A percentile compares a stretch with the other conserved stretches of the same genome.
Conservation (phyloP, 2,329 filamentous ascomycete genomes). For the Apiospora phragmitis region DNA sequence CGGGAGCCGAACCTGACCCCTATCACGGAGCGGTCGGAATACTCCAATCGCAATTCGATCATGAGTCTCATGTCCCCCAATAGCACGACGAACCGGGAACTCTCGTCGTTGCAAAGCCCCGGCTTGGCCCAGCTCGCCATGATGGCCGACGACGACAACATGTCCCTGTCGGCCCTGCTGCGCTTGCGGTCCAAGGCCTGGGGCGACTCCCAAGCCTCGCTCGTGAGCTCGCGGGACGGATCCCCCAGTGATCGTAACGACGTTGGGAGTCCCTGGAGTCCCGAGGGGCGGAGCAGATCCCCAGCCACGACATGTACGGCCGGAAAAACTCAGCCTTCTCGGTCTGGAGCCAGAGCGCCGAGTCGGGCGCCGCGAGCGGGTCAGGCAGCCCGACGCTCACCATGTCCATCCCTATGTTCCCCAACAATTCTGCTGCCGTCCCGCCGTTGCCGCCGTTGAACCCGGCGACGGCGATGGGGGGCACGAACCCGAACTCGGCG, state of each 20-base stretch:
- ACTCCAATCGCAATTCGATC: constrained; percentile 90
- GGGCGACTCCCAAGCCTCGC: constrained; percentile 76
- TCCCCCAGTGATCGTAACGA: constrained; percentile 41
- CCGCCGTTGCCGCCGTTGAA: constrained; percentile 18
- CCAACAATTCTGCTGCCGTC: constrained; percentile 21
- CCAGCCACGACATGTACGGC: constrained; percentile 32
- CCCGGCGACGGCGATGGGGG: constrained; percentile 19
- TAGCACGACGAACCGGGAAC: constrained; percentile 42
- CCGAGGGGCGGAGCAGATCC: constrained; percentile 20
- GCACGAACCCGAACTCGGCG: constrained; percentile 14
- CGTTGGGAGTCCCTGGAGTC: constrained; percentile 41
- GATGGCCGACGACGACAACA: constrained; percentile 66
- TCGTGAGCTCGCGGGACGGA: constrained; percentile 55
- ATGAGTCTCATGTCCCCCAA: constrained; percentile 66
- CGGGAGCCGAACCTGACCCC: constrained; percentile 92
- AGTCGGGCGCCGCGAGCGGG: constrained; percentile 47
- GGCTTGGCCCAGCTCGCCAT: constrained; percentile 76
- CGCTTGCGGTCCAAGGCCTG: constrained; percentile 75
- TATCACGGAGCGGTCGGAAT: constrained; percentile 94
- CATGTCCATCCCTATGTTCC: constrained; percentile 36
- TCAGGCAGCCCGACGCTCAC: constrained; percentile 54
- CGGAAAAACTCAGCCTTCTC: constrained; percentile 54
- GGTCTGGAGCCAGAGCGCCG: constrained; percentile 40
- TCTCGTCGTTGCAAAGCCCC: constrained; percentile 61
- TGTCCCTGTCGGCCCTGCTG: constrained; percentile 72